Evolutionary conservation across 352 stramenopile species (phyloP), one percentile per base, ranked within the genome.

Genomic region (Phytophthora pisi): DNA sequence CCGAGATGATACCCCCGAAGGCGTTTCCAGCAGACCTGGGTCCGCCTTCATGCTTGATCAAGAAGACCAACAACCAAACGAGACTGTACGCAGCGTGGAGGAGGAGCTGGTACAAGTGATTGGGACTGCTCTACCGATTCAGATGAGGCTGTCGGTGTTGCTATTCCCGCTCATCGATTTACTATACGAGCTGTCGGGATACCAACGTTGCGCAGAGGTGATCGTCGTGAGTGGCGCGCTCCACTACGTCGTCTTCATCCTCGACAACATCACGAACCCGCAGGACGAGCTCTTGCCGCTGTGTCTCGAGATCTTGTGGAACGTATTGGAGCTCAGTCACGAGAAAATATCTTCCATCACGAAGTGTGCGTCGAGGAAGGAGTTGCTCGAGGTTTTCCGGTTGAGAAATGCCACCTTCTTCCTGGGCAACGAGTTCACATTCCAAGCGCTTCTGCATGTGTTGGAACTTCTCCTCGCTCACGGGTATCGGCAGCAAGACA

Each of bases 281-380:
- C 81, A 90, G 18, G 84, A 95, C 49, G 86, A 93, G 61, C 73
- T 92, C 11, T 57, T 95, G 8, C 74, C 84, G 5, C 61, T 90
- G n/a, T 91, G 84, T 47, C 65, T 95, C 2, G 81, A 82, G 16
- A 87, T 78, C n/a, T 58, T 92, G 8, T 95, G 84, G 86, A 93
- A 91, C 62, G 78, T 91, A 6, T 67, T 95, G 0, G 81, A 95
- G 61, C 70, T 88, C 9, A 78, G 79, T 51, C 77, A 89, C 7
- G 76, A 88, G 18, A 90, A 88, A 56, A 74, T 82, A 28, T 72
- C 71, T 23, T 57, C 65, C 0, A 36, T 88, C 8, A 61, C 57
- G 5, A 84, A 67, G 28, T 90, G 81, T 45, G 45, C 38, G 0
- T 88, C 84, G 5, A 74, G 86, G 23, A 79, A 79, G 10, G 79